These are phyloP conservation scores for Boletus insuetus DNA, from an alignment of 768 basidiomycete species.

Conservation along the genomic window DNA sequence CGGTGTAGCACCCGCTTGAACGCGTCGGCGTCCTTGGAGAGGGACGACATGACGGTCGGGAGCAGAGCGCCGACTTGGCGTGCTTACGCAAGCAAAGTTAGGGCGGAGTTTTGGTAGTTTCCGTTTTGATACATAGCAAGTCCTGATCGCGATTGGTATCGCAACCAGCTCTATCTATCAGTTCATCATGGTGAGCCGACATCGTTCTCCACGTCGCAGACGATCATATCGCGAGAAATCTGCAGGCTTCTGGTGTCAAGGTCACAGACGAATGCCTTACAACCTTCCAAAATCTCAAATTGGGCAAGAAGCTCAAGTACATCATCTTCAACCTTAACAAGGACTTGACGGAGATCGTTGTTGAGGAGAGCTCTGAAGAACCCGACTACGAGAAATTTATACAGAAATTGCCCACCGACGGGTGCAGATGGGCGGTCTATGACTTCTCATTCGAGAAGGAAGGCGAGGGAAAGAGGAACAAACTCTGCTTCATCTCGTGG, in stretches of 20 bases:
- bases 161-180: conserved; percentile 21
- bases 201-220: neutral
- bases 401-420: conserved; percentile 60
- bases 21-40: conserved; percentile 66
- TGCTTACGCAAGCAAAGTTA: conserved; percentile 26
- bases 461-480: conserved; percentile 77
- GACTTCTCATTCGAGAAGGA: conserved; percentile 83
- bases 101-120: conserved; percentile 23
- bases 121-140: neutral
- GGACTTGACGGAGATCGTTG: conserved; percentile 65
- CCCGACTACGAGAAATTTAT: conserved; percentile 72
- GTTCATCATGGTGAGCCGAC: conserved; percentile 31
- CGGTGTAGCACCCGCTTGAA: conserved; percentile 65
- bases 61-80: neutral
- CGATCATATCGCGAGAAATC: neutral
- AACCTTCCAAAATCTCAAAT: conserved; percentile 18
- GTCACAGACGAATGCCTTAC: conserved; percentile 51
- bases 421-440: conserved; percentile 87
- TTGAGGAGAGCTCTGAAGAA: conserved; percentile 56
- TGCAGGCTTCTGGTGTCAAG: conserved; percentile 38
- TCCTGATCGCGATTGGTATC: conserved; percentile 27
- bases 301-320: conserved; percentile 68
- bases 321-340: conserved; percentile 74
- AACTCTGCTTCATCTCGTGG: conserved; percentile 86
- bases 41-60: conserved; percentile 52